These are phyloP conservation scores for Allium cepa DNA, from an alignment of 106 monocot species.

Conservation along the genomic window DNA sequence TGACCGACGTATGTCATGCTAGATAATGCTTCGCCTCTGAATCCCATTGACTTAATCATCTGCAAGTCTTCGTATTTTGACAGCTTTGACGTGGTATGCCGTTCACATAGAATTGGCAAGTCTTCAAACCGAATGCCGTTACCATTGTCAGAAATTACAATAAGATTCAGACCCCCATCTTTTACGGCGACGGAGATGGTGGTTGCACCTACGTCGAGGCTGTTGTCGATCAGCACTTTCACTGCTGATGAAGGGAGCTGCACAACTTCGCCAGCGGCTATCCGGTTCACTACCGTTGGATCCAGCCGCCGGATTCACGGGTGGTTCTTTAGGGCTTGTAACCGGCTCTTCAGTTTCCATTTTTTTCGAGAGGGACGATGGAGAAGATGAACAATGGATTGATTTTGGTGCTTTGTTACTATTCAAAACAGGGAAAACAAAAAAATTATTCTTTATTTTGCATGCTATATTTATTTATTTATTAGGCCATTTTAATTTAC, in stretches of 20 bases:
- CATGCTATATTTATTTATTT: too few relatives aligned
- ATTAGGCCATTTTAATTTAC: too few relatives aligned
- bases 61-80: conserved; percentile 82
- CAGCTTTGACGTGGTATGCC: conserved; percentile 98
- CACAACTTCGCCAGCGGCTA: conserved; percentile 95
- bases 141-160: conserved; percentile 95
- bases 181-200: conserved; percentile 83
- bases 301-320: conserved; percentile 60
- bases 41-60: conserved; percentile 91
- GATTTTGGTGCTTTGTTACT: too few relatives aligned
- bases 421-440: too few relatives aligned
- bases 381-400: too few relatives aligned
- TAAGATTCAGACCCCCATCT: conserved; percentile 91
- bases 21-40: conserved; percentile 99
- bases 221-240: conserved; percentile 97
- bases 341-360: conserved; percentile 16
- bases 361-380: too few relatives aligned
- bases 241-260: conserved; percentile 81
- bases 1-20: conserved; percentile 99
- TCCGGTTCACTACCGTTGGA: conserved; percentile 79
- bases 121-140: conserved; percentile 97
- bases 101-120: conserved; percentile 90
- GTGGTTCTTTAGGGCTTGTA: conserved; percentile 28
- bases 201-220: conserved; percentile 88
- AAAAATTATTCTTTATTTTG: too few relatives aligned